A percentile compares a stretch with the other conserved stretches of the same genome.
Conservation (phyloP, 257 asterid species). For the Solanum gracilifrons region DNA sequence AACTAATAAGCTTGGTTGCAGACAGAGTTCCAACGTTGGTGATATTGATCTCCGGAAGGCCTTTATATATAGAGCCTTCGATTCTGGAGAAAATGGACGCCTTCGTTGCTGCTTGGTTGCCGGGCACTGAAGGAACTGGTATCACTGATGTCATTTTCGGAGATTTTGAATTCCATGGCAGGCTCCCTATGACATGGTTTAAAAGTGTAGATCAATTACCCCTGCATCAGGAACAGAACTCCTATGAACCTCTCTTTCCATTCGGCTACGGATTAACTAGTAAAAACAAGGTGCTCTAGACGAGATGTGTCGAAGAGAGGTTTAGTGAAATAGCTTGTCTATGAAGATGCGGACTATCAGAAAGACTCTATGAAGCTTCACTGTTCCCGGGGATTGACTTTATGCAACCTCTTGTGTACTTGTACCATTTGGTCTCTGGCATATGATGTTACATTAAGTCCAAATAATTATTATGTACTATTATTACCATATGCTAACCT, state of each 20-base stretch:
- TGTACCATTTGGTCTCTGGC: background rate
- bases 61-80: slow-evolving; percentile 49
- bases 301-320: background rate
- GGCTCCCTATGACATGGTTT: slow-evolving; percentile 77
- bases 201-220: slow-evolving; percentile 65
- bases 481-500: background rate
- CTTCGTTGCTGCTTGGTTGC: slow-evolving; percentile 73
- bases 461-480: background rate
- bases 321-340: background rate
- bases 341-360: background rate
- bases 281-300: slow-evolving; percentile 23
- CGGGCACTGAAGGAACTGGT: slow-evolving; percentile 79
- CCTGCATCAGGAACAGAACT: slow-evolving; percentile 25
- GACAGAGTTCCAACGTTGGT: slow-evolving; percentile 62
- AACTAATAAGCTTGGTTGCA: slow-evolving; percentile 47
- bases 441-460: background rate
- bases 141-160: slow-evolving; percentile 70
- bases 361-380: background rate
- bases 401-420: background rate
- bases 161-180: slow-evolving; percentile 57
- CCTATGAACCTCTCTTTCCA: slow-evolving; percentile 56
- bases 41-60: slow-evolving; percentile 69
- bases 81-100: slow-evolving; percentile 52
- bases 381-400: background rate
- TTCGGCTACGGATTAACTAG: slow-evolving; percentile 60